Conservation (phyloP, 768 basidiomycete genomes). For the Naganishia vaughanmartiniae region DNA sequence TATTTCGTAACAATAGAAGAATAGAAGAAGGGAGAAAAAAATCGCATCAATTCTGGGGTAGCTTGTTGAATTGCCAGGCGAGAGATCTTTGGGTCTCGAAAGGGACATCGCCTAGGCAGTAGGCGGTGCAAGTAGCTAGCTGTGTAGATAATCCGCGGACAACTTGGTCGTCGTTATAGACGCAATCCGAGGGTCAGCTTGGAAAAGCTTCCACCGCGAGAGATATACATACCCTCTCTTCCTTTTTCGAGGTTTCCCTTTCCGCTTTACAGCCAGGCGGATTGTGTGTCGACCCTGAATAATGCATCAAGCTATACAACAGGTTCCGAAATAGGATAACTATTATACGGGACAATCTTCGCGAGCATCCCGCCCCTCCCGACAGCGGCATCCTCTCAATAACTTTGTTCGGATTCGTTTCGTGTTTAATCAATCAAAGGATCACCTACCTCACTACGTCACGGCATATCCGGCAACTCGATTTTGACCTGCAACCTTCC, state of each 20-base stretch:
- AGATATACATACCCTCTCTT: background rate
- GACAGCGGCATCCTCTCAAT: no score
- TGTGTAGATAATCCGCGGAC: background rate
- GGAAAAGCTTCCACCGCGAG: background rate
- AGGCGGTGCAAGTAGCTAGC: background rate
- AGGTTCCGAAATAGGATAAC: background rate
- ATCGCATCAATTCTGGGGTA: constrained; percentile 1
- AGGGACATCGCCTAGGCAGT: background rate
- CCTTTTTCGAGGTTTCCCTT: background rate
- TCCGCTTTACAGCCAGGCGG: background rate
- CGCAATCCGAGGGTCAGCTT: background rate
- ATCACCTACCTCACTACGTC: background rate
- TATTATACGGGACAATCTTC: no score
- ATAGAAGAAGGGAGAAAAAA: background rate
- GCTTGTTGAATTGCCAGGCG: background rate
- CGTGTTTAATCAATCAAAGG: no score
- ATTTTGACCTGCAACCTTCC: background rate
- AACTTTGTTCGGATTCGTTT: no score
- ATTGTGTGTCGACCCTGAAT: background rate
- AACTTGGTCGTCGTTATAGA: background rate
- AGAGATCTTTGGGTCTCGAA: background rate
- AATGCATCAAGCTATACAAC: no score
- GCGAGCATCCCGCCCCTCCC: no score
- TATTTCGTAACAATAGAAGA: background rate
- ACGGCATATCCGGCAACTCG: background rate